Base-by-base conservation (phyloP, 257 asterid species). In the Rhazya stricta region DNA sequence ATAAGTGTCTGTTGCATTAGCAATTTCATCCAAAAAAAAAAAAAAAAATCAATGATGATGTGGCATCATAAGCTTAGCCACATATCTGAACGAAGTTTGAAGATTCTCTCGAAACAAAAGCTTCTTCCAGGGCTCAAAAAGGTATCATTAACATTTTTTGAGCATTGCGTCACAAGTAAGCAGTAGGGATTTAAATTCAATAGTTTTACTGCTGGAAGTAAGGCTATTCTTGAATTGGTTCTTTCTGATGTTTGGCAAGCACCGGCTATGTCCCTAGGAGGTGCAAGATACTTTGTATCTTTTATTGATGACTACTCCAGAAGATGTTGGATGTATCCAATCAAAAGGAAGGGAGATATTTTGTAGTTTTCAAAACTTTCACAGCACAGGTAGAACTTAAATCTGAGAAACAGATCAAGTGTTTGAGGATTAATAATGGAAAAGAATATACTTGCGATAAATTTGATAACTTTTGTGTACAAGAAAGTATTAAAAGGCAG, bases 31-130 rank as follows among this genome's bases (percentile, higher is more conserved):
- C 57, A n/a, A n/a, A n/a, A n/a, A n/a, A n/a, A n/a, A n/a, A n/a
- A n/a, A n/a, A 69, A 74, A 45, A 54, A 41, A 30, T 25, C 32
- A 29, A 74, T 37, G 10, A 60, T 60, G 39, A n/a, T 74, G 58
- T 60, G 77, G 43, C 70, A 74, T n/a, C 56, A 11, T 8, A 58
- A 58, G 23, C 54, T 73, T n/a, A 39, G 70, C 9, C 56, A 73
- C 69, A 73, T 74, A 30, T 57, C 42, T 7, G 71, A 74, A 74
- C 42, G 58, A 74, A 70, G 77, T 15, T 18, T 42, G 69, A 74
- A 74, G 43, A 42, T 63, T 74, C 60, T 74, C 9, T 11, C 30
- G 7, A 58, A 58, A 41, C 39, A 41, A 39, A 45, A 63, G 4
- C 29, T 58, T 12, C 65, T 74, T 60, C 50, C 63, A 15, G 29